Conservation (phyloP, 352 stramenopile species). For the Phytophthora fragariaefolia region DNA sequence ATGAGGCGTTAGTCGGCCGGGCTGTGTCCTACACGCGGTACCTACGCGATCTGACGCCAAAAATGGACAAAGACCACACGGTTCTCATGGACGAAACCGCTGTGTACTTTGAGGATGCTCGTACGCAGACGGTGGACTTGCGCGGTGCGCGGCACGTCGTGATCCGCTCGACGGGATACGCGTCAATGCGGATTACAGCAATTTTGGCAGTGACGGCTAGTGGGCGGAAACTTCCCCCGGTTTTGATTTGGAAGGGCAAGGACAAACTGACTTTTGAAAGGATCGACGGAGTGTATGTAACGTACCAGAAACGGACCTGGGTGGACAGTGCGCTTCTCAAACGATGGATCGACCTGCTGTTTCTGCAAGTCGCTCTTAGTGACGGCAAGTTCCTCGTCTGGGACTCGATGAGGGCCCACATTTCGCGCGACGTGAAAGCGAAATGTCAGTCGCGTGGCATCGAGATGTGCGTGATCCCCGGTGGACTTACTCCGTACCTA, state of each 20-base stretch:
- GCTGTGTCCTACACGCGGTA: too few species aligned
- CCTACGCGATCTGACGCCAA: too few species aligned
- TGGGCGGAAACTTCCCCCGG: not conserved
- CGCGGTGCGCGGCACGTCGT: not conserved
- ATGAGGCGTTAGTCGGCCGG: too few species aligned
- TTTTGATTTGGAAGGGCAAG: too few species aligned
- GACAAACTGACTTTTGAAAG: not conserved
- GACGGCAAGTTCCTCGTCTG: constrained; percentile 9
- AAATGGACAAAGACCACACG: too few species aligned
- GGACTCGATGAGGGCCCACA: too few species aligned
- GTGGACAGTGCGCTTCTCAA: not conserved
- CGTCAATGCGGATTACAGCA: not conserved
- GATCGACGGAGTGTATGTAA: constrained; percentile 1
- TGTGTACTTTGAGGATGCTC: too few species aligned
- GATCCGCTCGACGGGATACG: not conserved
- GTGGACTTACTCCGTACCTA: not conserved
- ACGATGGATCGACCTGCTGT: constrained; percentile 10
- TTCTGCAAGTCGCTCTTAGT: constrained; percentile 1
- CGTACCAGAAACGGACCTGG: not conserved
- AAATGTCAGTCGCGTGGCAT: constrained; percentile 2
- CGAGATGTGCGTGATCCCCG: constrained; percentile 12
- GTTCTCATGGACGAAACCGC: too few species aligned
- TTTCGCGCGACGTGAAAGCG: constrained; percentile 1
- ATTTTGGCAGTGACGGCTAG: constrained; percentile 5
- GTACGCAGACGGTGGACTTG: not conserved